Conservation (phyloP, 495 filamentous ascomycete species). For the Amphirosellinia nigrospora region DNA sequence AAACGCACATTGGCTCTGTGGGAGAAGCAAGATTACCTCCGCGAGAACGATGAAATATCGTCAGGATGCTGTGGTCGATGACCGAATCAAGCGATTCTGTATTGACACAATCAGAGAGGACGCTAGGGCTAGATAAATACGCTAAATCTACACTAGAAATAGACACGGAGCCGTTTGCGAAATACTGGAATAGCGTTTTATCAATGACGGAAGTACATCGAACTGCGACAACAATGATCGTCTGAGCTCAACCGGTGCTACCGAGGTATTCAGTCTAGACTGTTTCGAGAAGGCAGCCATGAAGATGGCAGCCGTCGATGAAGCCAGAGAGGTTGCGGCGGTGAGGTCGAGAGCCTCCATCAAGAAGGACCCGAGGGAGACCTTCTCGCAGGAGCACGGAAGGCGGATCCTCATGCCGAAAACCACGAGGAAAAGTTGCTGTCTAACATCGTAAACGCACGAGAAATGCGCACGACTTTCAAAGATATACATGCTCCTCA, state of each 20-base stretch:
- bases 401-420: conserved; percentile 24
- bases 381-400: conserved; percentile 17
- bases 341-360: neutral
- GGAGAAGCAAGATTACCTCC: conserved; percentile 40
- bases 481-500: conserved; percentile 78
- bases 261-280: conserved; percentile 31
- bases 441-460: conserved; percentile 78
- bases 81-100: conserved; percentile 12
- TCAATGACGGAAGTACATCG: conserved; percentile 57
- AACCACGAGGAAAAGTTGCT: conserved; percentile 82
- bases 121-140: conserved; percentile 8
- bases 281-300: conserved; percentile 27
- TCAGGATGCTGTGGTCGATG: conserved; percentile 44
- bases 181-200: conserved; percentile 25
- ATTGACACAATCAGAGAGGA: neutral
- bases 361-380: neutral
- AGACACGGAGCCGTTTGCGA: neutral
- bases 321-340: conserved; percentile 21
- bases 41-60: conserved; percentile 51
- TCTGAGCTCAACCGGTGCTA: conserved; percentile 27
- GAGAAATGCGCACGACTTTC: conserved; percentile 85
- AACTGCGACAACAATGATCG: conserved; percentile 65
- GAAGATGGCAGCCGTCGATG: conserved; percentile 6
- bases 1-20: conserved; percentile 5
- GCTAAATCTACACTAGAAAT: neutral